Conservation (phyloP, 2,329 filamentous ascomycete genomes). For the Sporothrix dimorphospora region DNA sequence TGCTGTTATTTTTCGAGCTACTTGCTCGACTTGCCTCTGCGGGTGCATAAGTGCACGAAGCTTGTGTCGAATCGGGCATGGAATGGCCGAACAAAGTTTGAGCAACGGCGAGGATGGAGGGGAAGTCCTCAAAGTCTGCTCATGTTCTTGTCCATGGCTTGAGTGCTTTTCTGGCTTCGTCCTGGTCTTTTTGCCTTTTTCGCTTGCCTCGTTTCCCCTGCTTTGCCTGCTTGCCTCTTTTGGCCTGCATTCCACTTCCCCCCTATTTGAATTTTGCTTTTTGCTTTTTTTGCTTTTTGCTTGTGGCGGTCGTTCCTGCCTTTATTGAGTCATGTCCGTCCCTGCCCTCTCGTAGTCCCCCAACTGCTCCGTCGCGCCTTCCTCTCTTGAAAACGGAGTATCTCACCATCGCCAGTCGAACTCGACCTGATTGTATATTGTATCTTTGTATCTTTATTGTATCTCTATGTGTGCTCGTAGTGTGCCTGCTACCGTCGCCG, state of each 20-base stretch:
- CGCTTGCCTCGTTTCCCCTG: not conserved
- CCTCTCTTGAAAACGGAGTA: not conserved
- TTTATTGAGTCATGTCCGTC: not conserved
- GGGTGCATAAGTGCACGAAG: slow-evolving; percentile 13
- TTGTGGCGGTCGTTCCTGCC: slow-evolving; percentile 1
- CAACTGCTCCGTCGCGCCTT: slow-evolving; percentile 1
- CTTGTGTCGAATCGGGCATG: slow-evolving; percentile 22
- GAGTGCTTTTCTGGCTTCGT: not conserved
- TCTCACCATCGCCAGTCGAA: not conserved
- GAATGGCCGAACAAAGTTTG: not conserved
- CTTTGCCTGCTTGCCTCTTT: slow-evolving; percentile 12
- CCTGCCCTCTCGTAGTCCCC: not conserved
- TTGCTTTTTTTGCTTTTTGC: not conserved
- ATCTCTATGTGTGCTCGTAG: not conserved
- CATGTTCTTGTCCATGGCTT: not conserved
- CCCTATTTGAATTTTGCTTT: slow-evolving; percentile 10
- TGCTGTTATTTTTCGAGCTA: not conserved
- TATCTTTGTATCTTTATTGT: not conserved
- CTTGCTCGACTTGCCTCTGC: not conserved
- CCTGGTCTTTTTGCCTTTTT: not conserved
- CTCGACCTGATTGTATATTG: no score
- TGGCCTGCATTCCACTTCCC: slow-evolving; percentile 4
- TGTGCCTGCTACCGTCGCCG: not conserved
- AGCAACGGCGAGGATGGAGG: not conserved
- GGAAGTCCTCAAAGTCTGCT: not conserved